A percentile compares a stretch with the other conserved stretches of the same genome.
Evolutionary conservation across 23 red algal species (phyloP).

Genomic region (Gracilaria domingensis): DNA sequence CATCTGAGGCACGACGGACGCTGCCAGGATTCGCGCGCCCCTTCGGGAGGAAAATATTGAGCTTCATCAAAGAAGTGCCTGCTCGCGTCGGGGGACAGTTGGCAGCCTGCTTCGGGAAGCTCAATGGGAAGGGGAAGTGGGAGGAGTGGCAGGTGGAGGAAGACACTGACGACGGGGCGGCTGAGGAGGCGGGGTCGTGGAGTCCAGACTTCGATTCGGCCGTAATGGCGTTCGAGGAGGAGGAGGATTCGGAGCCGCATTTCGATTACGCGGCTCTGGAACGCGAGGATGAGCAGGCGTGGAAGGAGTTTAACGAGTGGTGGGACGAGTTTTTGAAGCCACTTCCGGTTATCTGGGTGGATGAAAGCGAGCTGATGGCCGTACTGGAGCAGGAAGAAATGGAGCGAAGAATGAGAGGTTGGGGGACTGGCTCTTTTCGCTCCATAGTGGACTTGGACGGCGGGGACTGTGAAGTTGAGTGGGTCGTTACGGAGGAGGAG

Average conservation of each 20-base stretch:
- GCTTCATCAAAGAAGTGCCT: background rate
- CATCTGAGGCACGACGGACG: background rate
- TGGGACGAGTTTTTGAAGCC: constrained; percentile 7
- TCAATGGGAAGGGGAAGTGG: background rate
- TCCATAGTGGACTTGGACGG: background rate
- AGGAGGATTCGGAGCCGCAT: background rate
- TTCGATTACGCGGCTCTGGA: background rate
- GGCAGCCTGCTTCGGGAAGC: background rate
- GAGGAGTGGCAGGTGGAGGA: background rate
- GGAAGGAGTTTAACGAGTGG: background rate
- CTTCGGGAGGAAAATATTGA: background rate
- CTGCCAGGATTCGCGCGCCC: background rate
- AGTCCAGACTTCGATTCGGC: background rate
- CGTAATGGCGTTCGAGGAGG: background rate
- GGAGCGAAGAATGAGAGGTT: background rate
- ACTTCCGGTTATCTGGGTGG: background rate
- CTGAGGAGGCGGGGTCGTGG: background rate
- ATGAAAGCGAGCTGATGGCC: background rate
- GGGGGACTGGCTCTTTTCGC: background rate
- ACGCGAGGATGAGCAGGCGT: background rate
- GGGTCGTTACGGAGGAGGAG: background rate
- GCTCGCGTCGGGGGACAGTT: background rate
- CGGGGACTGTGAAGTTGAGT: background rate
- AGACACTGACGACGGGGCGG: background rate
- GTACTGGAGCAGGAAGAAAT: background rate